Evolutionary conservation across 345 rosid genomes (phyloP).

Genomic region (Camelina laxa): DNA sequence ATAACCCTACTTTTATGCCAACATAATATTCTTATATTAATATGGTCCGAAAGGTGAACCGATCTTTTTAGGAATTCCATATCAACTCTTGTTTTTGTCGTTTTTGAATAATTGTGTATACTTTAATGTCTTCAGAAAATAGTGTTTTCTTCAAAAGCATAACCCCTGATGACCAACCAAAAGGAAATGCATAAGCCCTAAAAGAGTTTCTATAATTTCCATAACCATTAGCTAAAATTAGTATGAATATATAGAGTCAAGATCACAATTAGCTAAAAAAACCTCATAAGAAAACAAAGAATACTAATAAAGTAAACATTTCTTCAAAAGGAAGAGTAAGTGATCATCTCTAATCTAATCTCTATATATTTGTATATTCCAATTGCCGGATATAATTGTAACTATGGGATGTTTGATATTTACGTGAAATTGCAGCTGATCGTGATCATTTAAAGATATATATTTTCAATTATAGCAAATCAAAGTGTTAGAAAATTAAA

Average conservation of each 20-base stretch:
- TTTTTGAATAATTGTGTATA: constrained; percentile 8
- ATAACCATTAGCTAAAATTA: not conserved
- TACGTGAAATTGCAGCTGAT: not conserved
- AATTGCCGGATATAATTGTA: not conserved
- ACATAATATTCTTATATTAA: constrained; percentile 8
- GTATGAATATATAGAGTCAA: constrained; percentile 5
- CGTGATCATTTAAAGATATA: no score
- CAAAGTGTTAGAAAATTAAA: not conserved
- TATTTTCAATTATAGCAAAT: no score
- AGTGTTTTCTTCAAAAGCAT: not conserved
- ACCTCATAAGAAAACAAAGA: not conserved
- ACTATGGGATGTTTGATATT: not conserved
- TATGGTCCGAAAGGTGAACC: constrained; percentile 3
- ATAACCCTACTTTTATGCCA: constrained; percentile 15
- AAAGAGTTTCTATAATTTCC: not conserved
- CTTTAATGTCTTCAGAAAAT: not conserved
- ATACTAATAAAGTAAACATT: not conserved
- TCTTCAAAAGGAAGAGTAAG: not conserved
- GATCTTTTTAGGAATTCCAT: constrained; percentile 10
- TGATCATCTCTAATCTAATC: not conserved
- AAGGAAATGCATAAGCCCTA: not conserved
- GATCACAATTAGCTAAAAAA: constrained; percentile 12
- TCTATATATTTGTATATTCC: not conserved
- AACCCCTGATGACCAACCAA: not conserved
- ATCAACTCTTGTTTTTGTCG: not conserved